Percentiles rank a stretch among this genome's conserved stretches.
phyloP scores from a whole-genome alignment of 208 protist genomes.

The Acanthamoeba triangularis region DNA sequence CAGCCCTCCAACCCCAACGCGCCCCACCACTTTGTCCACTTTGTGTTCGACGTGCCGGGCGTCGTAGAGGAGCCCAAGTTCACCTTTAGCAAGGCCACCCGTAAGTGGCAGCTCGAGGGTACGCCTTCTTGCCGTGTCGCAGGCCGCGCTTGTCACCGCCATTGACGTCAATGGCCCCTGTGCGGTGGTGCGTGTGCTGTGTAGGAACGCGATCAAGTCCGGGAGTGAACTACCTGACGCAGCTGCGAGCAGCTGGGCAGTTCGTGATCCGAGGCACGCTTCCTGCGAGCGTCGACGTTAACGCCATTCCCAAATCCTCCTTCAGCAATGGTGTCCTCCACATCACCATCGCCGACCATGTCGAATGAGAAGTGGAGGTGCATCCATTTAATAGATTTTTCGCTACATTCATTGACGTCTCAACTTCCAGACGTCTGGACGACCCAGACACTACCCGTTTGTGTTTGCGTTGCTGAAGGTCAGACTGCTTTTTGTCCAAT shows the following conservation, averaged over 20 bases:
- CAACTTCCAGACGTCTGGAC: no score
- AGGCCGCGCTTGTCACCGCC: not conserved
- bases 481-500: no score
- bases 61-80: constrained; percentile 56
- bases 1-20: constrained; percentile 46
- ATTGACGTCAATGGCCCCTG: not conserved
- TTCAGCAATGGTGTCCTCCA: constrained; percentile 27
- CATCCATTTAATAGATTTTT: not conserved
- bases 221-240: not conserved
- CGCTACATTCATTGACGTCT: not conserved
- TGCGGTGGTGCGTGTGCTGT: not conserved
- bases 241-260: not conserved
- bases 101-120: constrained; percentile 58
- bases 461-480: no score
- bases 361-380: not conserved
- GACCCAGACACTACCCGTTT: no score
- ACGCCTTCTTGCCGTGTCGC: not conserved
- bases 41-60: constrained; percentile 61
- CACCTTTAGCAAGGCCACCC: constrained; percentile 34
- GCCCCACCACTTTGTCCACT: constrained; percentile 20
- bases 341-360: constrained; percentile 20
- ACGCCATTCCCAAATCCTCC: constrained; percentile 1
- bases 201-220: not conserved
- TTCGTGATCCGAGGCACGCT: not conserved
- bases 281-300: constrained; percentile 8